These are phyloP conservation scores for Moricandia moricandioides DNA, from an alignment of 345 rosid species.

Conservation along the genomic window DNA sequence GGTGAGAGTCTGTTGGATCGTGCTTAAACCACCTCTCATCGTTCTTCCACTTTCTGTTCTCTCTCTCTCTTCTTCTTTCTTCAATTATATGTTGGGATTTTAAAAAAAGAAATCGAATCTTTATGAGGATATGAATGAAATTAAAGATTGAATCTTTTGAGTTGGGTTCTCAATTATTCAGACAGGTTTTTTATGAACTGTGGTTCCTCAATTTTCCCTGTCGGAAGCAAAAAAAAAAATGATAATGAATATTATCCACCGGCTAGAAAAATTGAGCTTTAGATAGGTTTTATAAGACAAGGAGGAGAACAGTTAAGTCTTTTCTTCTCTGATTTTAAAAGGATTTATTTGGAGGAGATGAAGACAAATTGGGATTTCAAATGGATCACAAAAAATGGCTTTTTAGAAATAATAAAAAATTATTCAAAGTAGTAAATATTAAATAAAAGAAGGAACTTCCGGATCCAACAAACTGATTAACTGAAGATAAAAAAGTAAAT, in stretches of 20 bases:
- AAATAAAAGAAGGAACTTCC: conserved; percentile 11
- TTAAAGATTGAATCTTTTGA: conserved; percentile 30
- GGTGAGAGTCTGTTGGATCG: conserved; percentile 97
- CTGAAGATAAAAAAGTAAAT: conserved; percentile 33
- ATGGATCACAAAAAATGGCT: conserved; percentile 39
- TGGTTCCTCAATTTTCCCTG: not conserved
- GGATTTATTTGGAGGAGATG: conserved; percentile 28
- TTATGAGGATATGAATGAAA: not conserved
- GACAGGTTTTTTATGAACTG: conserved; percentile 19
- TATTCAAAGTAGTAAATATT: not conserved
- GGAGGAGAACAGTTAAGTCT: conserved; percentile 2
- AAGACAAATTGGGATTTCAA: conserved; percentile 38
- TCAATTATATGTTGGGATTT: conserved; percentile 29
- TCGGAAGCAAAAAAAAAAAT: not conserved
- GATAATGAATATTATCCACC: conserved; percentile 18
- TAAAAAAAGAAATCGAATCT: conserved; percentile 24
- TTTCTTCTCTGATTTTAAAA: not conserved
- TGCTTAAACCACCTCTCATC: conserved; percentile 95
- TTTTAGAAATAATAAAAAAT: conserved; percentile 14
- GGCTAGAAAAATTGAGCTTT: conserved; percentile 18
- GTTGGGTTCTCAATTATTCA: conserved; percentile 34
- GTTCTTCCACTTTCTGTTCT: conserved; percentile 2
- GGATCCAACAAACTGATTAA: not conserved
- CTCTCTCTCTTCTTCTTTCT: conserved; percentile 20
- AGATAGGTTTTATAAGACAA: conserved; percentile 35